These are phyloP conservation scores for Wickerhamiella infanticola DNA, from an alignment of 1,139 yeast genomes.

Conservation along the genomic window DNA sequence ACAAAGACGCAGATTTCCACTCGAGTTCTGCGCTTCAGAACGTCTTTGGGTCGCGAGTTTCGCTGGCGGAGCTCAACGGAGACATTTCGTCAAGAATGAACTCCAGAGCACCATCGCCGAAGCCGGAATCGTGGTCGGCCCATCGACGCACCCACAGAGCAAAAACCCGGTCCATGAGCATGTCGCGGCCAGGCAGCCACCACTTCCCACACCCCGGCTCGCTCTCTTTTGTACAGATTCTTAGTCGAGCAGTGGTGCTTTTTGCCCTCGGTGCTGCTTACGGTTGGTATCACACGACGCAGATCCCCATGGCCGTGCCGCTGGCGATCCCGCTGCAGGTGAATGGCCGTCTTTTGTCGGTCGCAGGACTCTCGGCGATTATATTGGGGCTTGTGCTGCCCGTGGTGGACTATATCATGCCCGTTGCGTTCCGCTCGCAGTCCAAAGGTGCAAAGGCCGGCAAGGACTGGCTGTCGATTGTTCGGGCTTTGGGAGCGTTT, in stretches of 20 bases:
- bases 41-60: conserved; percentile 26
- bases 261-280: background rate
- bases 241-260: background rate
- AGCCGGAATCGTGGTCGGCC: conserved; percentile 3
- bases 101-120: conserved; percentile 9
- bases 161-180: background rate
- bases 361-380: background rate
- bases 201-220: background rate
- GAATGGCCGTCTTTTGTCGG: background rate
- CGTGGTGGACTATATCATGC: conserved; percentile 16
- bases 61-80: conserved; percentile 26
- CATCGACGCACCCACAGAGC: background rate
- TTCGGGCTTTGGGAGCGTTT: conserved; percentile 58
- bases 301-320: background rate
- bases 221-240: background rate
- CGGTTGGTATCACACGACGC: background rate
- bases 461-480: conserved; percentile 29
- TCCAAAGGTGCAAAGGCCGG: conserved; percentile 7
- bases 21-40: conserved; percentile 18
- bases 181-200: background rate
- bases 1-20: background rate
- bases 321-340: background rate
- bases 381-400: conserved; percentile 1
- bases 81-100: conserved; percentile 13
- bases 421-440: conserved; percentile 17